Percentiles rank a stretch among this genome's conserved stretches.
Conservation (phyloP, 805 yeast species). For the Metschnikowia lunata region DNA sequence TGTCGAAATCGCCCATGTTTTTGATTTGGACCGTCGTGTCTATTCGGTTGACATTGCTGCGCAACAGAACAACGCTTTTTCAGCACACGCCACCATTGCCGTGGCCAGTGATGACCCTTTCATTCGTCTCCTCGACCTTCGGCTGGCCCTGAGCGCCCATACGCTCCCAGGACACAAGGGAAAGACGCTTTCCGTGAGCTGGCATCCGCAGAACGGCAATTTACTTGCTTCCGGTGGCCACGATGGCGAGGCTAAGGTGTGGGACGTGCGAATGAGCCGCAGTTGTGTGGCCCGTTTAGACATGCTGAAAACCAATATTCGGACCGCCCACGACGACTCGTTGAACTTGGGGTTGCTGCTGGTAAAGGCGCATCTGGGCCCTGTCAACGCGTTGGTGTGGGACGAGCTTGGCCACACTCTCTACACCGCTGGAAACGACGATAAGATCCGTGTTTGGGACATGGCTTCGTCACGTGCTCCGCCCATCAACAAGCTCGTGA, state of each 20-base stretch:
- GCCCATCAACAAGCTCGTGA: slow-evolving; percentile 56
- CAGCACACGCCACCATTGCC: slow-evolving; percentile 51
- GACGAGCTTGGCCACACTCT: slow-evolving; percentile 58
- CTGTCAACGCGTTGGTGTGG: slow-evolving; percentile 80
- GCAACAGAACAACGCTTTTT: slow-evolving; percentile 15
- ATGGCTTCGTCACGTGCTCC: slow-evolving; percentile 37
- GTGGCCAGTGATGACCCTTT: slow-evolving; percentile 68
- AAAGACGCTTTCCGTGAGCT: slow-evolving; percentile 54
- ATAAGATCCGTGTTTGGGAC: slow-evolving; percentile 77
- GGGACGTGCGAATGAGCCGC: slow-evolving; percentile 77
- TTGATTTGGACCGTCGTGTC: slow-evolving; percentile 57
- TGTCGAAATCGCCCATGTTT: slow-evolving; percentile 61
- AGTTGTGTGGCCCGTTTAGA: slow-evolving; percentile 65
- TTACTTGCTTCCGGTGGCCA: slow-evolving; percentile 75
- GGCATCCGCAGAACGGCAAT: slow-evolving; percentile 66
- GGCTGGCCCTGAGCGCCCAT: slow-evolving; percentile 71
- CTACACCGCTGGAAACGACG: slow-evolving; percentile 73
- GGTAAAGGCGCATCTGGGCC: slow-evolving; percentile 68
- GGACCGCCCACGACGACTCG: slow-evolving; percentile 8
- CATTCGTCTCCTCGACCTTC: slow-evolving; percentile 65
- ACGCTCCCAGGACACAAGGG: slow-evolving; percentile 61
- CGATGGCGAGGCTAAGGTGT: slow-evolving; percentile 73
- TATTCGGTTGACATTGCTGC: slow-evolving; percentile 58
- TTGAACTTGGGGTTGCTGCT: slow-evolving; percentile 29
- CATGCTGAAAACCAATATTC: slow-evolving; percentile 41